Conservation (phyloP, 345 rosid genomes). For the Lepidium africanum region DNA sequence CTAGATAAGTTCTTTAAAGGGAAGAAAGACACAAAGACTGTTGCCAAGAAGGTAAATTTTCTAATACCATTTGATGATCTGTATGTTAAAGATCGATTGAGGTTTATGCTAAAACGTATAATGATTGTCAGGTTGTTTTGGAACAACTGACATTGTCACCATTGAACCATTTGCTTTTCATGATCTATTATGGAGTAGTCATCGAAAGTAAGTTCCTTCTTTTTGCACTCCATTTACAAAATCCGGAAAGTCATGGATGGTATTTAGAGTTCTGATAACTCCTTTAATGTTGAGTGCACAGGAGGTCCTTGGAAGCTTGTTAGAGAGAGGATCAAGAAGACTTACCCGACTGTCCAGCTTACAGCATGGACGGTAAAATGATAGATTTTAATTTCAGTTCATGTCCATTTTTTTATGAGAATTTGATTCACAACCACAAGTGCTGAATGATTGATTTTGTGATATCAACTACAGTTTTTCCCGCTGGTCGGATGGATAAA, state of each 20-base stretch:
- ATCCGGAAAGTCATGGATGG: neutral
- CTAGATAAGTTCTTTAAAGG: conserved; percentile 89
- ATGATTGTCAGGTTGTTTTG: conserved; percentile 44
- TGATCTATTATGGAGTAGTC: conserved; percentile 69
- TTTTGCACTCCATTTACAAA: neutral
- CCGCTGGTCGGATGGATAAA: conserved; percentile 86
- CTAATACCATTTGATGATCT: neutral
- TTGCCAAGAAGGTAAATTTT: conserved; percentile 73
- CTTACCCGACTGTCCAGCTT: conserved; percentile 62
- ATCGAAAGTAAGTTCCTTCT: conserved; percentile 49
- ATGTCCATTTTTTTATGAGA: neutral
- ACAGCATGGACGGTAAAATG: conserved; percentile 75
- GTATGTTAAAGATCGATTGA: neutral
- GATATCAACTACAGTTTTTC: conserved; percentile 57
- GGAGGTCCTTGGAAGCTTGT: conserved; percentile 81
- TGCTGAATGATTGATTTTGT: neutral
- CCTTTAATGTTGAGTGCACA: conserved; percentile 32
- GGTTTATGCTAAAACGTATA: neutral
- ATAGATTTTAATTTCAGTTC: neutral
- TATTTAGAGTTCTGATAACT: neutral
- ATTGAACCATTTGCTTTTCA: conserved; percentile 77
- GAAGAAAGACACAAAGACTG: conserved; percentile 72
- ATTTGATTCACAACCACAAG: neutral
- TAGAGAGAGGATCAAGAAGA: conserved; percentile 61
- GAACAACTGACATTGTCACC: conserved; percentile 89